phyloP scores from a whole-genome alignment of 768 basidiomycete species.

The Serendipita indica region DNA sequence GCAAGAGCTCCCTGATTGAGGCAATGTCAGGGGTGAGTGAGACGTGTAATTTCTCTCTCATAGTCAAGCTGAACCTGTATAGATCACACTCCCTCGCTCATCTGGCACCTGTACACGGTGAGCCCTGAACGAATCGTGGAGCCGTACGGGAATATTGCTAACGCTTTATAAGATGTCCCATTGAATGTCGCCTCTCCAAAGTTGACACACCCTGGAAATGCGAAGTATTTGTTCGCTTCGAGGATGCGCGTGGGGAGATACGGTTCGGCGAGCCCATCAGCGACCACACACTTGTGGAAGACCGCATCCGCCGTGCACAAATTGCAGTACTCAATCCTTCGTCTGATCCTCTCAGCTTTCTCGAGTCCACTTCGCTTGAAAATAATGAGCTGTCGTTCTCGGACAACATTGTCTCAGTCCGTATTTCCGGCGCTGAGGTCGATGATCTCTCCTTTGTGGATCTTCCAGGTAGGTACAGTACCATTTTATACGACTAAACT shows the following conservation, averaged over 20 bases:
- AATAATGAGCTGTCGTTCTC: constrained; percentile 29
- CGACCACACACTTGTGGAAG: constrained; percentile 42
- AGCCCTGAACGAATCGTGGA: not conserved
- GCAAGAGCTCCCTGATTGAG: constrained; percentile 66
- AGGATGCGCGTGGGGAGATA: constrained; percentile 20
- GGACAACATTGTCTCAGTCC: constrained; percentile 38
- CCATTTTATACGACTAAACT: not conserved
- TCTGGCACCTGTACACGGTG: not conserved
- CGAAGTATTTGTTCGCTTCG: not conserved
- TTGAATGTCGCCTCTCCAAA: not conserved
- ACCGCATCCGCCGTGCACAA: constrained; percentile 51
- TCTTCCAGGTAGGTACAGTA: constrained; percentile 33
- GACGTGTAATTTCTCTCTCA: not conserved
- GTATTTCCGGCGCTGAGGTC: constrained; percentile 43
- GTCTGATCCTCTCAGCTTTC: constrained; percentile 10
- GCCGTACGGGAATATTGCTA: not conserved
- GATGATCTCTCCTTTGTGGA: constrained; percentile 53
- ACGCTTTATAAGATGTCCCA: not conserved
- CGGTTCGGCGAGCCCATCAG: constrained; percentile 36
- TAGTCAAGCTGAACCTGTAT: not conserved
- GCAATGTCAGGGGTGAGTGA: constrained; percentile 38
- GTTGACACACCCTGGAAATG: not conserved
- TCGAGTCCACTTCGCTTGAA: constrained; percentile 8
- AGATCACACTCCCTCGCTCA: not conserved
- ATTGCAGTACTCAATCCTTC: constrained; percentile 47